phyloP scores from a whole-genome alignment of 257 asterid species.

The Lavandula angustifolia region DNA sequence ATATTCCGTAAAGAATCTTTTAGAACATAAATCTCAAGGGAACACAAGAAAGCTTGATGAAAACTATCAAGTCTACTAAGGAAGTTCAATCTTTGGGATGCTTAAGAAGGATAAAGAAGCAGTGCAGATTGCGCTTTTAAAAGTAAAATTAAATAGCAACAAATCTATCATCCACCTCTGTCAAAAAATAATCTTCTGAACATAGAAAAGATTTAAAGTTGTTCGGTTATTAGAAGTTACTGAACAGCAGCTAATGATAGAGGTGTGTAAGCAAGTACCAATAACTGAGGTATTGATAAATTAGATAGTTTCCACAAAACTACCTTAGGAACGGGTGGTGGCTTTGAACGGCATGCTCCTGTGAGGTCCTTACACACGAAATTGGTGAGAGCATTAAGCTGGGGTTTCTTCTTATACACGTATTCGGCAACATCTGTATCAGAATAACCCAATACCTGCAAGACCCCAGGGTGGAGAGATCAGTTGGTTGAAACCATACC shows the following conservation, averaged over 20 bases:
- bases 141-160: neutral
- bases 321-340: slow-evolving; percentile 98
- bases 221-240: too few species aligned
- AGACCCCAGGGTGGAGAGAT: slow-evolving; percentile 9
- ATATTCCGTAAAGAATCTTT: neutral
- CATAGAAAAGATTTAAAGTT: neutral
- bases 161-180: neutral
- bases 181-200: neutral
- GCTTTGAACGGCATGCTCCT: slow-evolving; percentile 70
- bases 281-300: slow-evolving; percentile 9
- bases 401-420: slow-evolving; percentile 64
- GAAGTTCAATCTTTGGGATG: slow-evolving; percentile 10
- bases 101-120: neutral
- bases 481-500: neutral
- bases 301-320: neutral
- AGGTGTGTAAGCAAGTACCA: neutral
- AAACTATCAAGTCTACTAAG: neutral
- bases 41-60: neutral
- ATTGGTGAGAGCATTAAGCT: slow-evolving; percentile 55
- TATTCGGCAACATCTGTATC: slow-evolving; percentile 96
- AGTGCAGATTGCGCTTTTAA: neutral
- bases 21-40: neutral
- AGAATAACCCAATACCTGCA: slow-evolving; percentile 92
- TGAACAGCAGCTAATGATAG: neutral
- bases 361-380: slow-evolving; percentile 87